phyloP scores from a whole-genome alignment of 192 early-diverging fungal genomes.

The Dissophora globulifera region DNA sequence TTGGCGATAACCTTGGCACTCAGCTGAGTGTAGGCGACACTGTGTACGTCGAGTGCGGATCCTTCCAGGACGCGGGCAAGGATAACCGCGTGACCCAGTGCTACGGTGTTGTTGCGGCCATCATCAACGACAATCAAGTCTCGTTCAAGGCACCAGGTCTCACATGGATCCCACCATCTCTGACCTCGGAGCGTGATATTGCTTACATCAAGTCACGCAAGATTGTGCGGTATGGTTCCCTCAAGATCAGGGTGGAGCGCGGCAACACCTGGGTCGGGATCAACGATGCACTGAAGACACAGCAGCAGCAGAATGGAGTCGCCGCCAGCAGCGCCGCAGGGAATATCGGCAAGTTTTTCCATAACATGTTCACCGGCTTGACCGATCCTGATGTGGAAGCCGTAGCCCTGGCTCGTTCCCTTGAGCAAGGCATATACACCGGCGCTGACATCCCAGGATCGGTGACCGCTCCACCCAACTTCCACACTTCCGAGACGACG shows the following conservation, averaged over 20 bases:
- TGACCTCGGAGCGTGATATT: conserved; percentile 43
- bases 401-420: background rate
- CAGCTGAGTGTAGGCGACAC: conserved; percentile 43
- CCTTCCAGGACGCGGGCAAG: conserved; percentile 31
- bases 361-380: conserved; percentile 44
- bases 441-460: conserved; percentile 44
- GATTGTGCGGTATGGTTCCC: conserved; percentile 48
- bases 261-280: conserved; percentile 52
- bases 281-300: conserved; percentile 30
- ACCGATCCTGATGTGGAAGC: conserved; percentile 5
- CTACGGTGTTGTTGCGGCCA: conserved; percentile 39
- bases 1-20: conserved; percentile 41
- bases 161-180: conserved; percentile 49
- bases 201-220: conserved; percentile 50
- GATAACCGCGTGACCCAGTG: conserved; percentile 45
- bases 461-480: conserved; percentile 23
- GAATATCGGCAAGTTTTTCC: conserved; percentile 40
- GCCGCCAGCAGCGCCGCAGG: conserved; percentile 33
- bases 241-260: conserved; percentile 54
- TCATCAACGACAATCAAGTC: conserved; percentile 37
- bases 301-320: conserved; percentile 24
- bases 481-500: conserved; percentile 35
- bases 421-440: conserved; percentile 18
- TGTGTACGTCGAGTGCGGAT: conserved; percentile 55
- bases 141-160: conserved; percentile 52